Conservation (phyloP, 345 rosid species). For the Pistacia vera region DNA sequence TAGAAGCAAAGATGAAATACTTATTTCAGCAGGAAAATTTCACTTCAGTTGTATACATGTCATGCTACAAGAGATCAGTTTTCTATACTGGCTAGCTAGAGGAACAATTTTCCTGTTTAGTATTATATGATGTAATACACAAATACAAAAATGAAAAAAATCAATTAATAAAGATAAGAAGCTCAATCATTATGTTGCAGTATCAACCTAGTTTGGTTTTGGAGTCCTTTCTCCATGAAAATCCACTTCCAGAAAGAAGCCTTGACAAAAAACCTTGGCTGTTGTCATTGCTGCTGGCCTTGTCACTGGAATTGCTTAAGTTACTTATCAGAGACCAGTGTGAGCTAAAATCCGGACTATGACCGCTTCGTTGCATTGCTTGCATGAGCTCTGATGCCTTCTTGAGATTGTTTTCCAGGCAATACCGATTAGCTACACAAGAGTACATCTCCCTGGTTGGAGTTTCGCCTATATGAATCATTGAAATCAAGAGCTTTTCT, state of each 20-base stretch:
- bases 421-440: constrained; percentile 49
- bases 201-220: constrained; percentile 17
- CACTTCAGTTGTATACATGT: not conserved
- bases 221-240: constrained; percentile 27
- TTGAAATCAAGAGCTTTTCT: constrained; percentile 51
- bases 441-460: constrained; percentile 60
- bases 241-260: constrained; percentile 75
- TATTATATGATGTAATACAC: not conserved
- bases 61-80: not conserved
- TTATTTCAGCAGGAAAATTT: not conserved
- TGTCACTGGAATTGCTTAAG: constrained; percentile 43
- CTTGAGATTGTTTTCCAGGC: constrained; percentile 47
- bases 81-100: too few species aligned
- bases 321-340: constrained; percentile 87
- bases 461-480: constrained; percentile 50
- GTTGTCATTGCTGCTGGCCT: constrained; percentile 22
- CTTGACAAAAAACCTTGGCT: constrained; percentile 65
- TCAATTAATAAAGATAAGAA: not conserved
- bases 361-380: constrained; percentile 62
- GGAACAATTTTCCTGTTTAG: not conserved
- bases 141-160: not conserved
- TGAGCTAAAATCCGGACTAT: constrained; percentile 66
- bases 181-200: not conserved
- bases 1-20: not conserved
- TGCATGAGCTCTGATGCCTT: constrained; percentile 67